Evolutionary conservation across 345 rosid genomes (phyloP), one percentile per base, ranked within the genome.

Genomic region (Eucalyptus marginata): DNA sequence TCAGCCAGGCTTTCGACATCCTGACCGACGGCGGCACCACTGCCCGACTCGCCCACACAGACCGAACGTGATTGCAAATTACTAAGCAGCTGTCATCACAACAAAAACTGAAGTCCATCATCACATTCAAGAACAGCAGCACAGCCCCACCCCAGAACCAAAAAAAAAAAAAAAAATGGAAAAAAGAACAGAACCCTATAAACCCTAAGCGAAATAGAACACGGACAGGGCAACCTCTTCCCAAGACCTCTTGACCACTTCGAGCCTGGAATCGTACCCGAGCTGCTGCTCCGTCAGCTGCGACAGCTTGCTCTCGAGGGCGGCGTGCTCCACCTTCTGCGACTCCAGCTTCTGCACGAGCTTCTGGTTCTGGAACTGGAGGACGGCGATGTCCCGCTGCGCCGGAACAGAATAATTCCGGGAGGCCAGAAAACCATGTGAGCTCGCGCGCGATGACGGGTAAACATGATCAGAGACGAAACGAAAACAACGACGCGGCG

Each of bases 321-420:
- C 93, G 88, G 91, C 92, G 89, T 91, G 92, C 90, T 97, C 99
- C 46, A 95, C 91, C 92, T 96, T 97, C 91, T 96, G 98, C 80
- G 94, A 93, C 92, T 97, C 99, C 91, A 97, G 87, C 87, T 95
- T 96, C 89, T 97, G 97, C 66, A 94, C 89, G 81, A 98, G 96
- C 96, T 98, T 95, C 68, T 95, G 97, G 91, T 98, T 98, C 91
- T 97, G 96, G 91, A 90, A 96, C 90, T 96, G 99, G 92, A 97
- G 94, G 87, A 98, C 99, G 33, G 94, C 91, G 33, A 97, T 88
- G 93, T 94, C 96, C 91, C 92, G 95, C 99, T 98, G 92, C 89
- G 92, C 68, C 54, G 44, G 24, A 31, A 10, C 2, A 86, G 10
- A 18, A 52, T 7, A 20, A 52, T 52, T 50, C 36, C 36, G 43